Conservation (phyloP, 2,329 filamentous ascomycete species). For the Aspergillus costaricaensis region DNA sequence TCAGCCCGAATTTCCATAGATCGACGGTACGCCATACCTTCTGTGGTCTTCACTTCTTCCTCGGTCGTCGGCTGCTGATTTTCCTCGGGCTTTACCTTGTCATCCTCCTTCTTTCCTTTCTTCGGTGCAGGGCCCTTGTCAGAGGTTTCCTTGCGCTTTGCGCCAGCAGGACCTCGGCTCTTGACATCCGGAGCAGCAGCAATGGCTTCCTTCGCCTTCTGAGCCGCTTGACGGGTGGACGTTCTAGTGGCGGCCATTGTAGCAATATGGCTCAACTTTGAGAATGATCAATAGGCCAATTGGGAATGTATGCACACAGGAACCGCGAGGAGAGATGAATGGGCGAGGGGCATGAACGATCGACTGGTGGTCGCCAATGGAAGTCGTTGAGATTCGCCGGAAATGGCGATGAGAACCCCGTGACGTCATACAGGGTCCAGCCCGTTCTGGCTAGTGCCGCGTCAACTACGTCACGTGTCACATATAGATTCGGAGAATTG, state of each 20-base stretch:
- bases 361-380: background rate
- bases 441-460: slow-evolving; percentile 10
- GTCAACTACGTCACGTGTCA: slow-evolving; percentile 1
- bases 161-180: slow-evolving; percentile 30
- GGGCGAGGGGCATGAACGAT: background rate
- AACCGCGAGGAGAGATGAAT: background rate
- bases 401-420: slow-evolving; percentile 20
- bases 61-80: slow-evolving; percentile 13
- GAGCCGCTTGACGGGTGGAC: slow-evolving; percentile 46
- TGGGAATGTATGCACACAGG: background rate
- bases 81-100: slow-evolving; percentile 14
- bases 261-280: background rate
- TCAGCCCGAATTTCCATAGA: background rate
- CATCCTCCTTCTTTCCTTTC: slow-evolving; percentile 39
- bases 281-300: background rate
- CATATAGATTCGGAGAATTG: background rate
- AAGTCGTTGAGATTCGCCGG: background rate
- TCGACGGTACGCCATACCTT: slow-evolving; percentile 4
- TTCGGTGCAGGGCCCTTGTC: slow-evolving; percentile 36
- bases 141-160: slow-evolving; percentile 43
- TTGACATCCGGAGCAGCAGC: slow-evolving; percentile 33
- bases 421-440: slow-evolving; percentile 38
- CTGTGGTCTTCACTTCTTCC: slow-evolving; percentile 14
- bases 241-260: slow-evolving; percentile 38
- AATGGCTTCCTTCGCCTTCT: slow-evolving; percentile 47